Conservation (phyloP, 495 filamentous ascomycete genomes). For the Pseudoneurospora amorphoporcata region DNA sequence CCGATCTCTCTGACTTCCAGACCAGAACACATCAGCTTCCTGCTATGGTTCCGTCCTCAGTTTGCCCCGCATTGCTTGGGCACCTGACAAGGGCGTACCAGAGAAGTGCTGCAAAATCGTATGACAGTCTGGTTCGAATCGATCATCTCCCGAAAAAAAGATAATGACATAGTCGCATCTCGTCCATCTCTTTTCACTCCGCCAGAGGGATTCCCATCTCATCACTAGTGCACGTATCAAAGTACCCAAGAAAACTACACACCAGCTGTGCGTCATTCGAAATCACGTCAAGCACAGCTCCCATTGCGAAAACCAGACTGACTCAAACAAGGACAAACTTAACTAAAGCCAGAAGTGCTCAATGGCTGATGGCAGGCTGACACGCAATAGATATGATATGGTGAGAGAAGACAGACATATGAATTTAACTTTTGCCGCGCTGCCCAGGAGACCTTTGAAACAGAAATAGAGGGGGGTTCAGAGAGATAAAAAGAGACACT, state of each 20-base stretch:
- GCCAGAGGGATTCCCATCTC: background rate
- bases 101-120: background rate
- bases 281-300: background rate
- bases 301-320: background rate
- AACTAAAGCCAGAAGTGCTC: background rate
- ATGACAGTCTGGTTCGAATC: background rate
- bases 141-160: background rate
- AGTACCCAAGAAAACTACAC: background rate
- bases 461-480: background rate
- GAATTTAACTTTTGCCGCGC: background rate
- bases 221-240: background rate
- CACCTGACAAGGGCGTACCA: background rate
- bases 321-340: background rate
- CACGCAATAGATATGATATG: background rate
- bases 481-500: background rate
- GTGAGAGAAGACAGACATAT: background rate
- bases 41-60: background rate
- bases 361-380: background rate
- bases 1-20: background rate
- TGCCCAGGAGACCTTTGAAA: background rate
- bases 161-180: background rate
- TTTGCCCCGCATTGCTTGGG: background rate
- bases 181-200: background rate
- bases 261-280: background rate
- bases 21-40: background rate